phyloP scores from a whole-genome alignment of 208 protist species.

The Leishmania aethiopica region DNA sequence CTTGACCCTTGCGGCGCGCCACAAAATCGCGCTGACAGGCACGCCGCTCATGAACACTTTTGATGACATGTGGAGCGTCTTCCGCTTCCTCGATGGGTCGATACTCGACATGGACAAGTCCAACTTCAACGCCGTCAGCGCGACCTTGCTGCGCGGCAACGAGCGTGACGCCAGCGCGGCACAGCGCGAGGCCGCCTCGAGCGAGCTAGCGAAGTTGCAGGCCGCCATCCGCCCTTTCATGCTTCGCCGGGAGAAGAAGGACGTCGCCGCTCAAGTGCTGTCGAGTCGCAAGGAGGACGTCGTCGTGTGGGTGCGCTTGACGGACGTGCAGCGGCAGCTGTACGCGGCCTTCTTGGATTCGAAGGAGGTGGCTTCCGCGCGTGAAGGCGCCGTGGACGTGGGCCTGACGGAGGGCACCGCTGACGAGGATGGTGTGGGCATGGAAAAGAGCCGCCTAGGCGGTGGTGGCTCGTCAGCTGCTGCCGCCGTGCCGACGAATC shows the following conservation, averaged over 20 bases:
- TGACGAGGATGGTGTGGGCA: not conserved
- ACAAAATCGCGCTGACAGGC: conserved; percentile 84
- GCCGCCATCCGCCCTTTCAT: conserved; percentile 68
- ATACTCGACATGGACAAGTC: conserved; percentile 46
- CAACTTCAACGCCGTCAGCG: conserved; percentile 51
- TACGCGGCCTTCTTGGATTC: conserved; percentile 63
- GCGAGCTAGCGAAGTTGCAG: conserved; percentile 56
- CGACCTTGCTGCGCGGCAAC: conserved; percentile 70
- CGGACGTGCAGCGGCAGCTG: conserved; percentile 55
- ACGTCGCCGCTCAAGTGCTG: conserved; percentile 34
- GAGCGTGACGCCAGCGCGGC: conserved; percentile 67
- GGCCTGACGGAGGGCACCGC: conserved; percentile 12
- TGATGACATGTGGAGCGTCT: conserved; percentile 87
- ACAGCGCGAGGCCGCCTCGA: conserved; percentile 36
- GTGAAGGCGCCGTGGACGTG: conserved; percentile 2
- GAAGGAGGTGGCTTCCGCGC: conserved; percentile 21
- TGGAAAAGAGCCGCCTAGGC: not conserved
- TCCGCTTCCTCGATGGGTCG: conserved; percentile 74
- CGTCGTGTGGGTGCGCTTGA: conserved; percentile 80
- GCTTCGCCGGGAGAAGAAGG: conserved; percentile 79
- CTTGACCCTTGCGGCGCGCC: conserved; percentile 58
- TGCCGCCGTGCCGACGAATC: conserved; percentile 14
- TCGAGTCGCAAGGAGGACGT: conserved; percentile 63
- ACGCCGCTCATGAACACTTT: conserved; percentile 90
- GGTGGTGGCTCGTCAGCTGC: not conserved